These are phyloP conservation scores for Nakazawaea molendinolei DNA, from an alignment of 805 yeast genomes.

Conservation along the genomic window DNA sequence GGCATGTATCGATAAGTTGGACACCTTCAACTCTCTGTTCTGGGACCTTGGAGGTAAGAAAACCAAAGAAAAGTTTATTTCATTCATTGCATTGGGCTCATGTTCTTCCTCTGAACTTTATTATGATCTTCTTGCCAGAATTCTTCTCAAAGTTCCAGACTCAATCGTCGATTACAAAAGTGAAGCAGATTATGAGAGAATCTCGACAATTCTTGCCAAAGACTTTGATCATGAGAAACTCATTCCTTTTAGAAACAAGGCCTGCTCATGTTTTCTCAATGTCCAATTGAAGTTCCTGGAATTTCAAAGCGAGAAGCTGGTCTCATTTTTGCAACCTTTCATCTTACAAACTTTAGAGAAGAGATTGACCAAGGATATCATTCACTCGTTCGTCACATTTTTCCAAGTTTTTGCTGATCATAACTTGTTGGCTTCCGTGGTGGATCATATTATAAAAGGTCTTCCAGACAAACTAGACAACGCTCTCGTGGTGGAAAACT, in stretches of 20 bases:
- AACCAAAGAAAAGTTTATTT: constrained; percentile 35
- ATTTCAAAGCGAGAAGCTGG: constrained; percentile 4
- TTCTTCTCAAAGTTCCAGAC: constrained; percentile 15
- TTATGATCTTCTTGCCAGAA: constrained; percentile 26
- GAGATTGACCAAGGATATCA: constrained; percentile 6
- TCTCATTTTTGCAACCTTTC: constrained; percentile 4
- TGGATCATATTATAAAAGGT: constrained; percentile 8
- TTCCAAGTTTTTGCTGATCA: constrained; percentile 15
- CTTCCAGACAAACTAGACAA: constrained; percentile 16
- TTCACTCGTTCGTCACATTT: constrained; percentile 14
- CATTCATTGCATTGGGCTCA: constrained; percentile 45
- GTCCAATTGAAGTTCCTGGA: constrained; percentile 8
- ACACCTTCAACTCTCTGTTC: constrained; percentile 39
- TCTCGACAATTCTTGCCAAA: constrained; percentile 14
- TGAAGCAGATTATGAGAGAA: constrained; percentile 9
- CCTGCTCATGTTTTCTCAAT: constrained; percentile 22
- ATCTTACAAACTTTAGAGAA: neutral
- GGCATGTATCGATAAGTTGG: constrained; percentile 36
- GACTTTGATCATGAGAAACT: constrained; percentile 20
- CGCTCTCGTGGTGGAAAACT: constrained; percentile 22
- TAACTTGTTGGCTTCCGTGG: neutral
- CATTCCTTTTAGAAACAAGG: constrained; percentile 16
- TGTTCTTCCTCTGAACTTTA: constrained; percentile 46
- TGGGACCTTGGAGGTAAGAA: constrained; percentile 44
- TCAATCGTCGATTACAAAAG: constrained; percentile 1